These are phyloP conservation scores for Aspergillus fijiensis DNA, from an alignment of 2,329 filamentous ascomycete genomes.

Conservation along the genomic window DNA sequence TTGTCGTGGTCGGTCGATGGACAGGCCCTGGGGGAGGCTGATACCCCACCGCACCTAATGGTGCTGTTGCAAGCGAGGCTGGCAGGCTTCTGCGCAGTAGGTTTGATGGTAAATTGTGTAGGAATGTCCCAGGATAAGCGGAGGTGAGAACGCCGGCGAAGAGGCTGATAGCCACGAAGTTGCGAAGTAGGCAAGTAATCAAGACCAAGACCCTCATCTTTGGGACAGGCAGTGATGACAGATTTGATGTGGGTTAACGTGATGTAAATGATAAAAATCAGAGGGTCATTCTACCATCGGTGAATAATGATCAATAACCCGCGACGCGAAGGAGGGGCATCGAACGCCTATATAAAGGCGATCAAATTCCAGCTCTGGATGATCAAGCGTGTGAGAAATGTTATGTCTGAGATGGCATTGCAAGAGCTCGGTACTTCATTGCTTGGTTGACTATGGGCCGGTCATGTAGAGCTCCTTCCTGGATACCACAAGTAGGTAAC, in stretches of 20 bases:
- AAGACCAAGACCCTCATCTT: conserved; percentile 14
- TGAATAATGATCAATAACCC: background rate
- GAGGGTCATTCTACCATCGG: background rate
- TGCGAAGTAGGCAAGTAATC: conserved; percentile 7
- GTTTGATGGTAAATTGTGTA: conserved; percentile 1
- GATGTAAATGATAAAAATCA: background rate
- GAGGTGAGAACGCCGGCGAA: conserved; percentile 11
- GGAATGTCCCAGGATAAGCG: conserved; percentile 14
- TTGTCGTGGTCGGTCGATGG: background rate
- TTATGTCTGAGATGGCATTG: background rate
- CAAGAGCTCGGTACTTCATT: background rate
- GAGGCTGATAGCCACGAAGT: conserved; percentile 9
- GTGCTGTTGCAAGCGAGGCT: conserved; percentile 20
- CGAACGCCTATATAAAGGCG: background rate
- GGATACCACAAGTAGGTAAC: background rate
- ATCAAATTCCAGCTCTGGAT: background rate
- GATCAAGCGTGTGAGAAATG: background rate
- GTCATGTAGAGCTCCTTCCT: background rate
- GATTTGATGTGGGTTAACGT: background rate
- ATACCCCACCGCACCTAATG: conserved; percentile 22
- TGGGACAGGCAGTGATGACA: background rate
- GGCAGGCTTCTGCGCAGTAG: conserved; percentile 19
- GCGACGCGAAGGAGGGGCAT: background rate
- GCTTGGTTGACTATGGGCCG: background rate
- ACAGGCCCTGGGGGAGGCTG: conserved; percentile 20